phyloP scores from a whole-genome alignment of 805 yeast species.

The Spathaspora hagerdaliae region DNA sequence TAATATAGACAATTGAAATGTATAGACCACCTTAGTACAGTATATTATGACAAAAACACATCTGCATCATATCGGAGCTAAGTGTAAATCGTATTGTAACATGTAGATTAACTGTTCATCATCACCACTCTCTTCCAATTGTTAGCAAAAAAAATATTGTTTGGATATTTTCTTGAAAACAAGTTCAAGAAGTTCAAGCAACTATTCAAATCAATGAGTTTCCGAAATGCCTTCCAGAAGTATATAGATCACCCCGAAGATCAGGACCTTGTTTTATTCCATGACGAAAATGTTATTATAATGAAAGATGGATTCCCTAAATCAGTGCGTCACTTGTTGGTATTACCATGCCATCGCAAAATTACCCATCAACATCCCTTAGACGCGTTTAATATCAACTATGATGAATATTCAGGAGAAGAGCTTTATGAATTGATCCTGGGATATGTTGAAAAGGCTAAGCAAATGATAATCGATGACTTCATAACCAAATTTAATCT shows the following conservation, averaged over 20 bases:
- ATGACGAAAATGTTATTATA: constrained; percentile 52
- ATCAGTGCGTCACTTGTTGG: constrained; percentile 53
- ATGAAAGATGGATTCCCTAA: constrained; percentile 64
- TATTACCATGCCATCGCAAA: constrained; percentile 49
- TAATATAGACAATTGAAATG: no score
- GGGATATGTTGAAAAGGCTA: constrained; percentile 36
- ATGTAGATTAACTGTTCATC: no score
- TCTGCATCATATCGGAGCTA: no score
- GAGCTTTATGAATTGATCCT: constrained; percentile 23
- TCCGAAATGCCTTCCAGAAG: constrained; percentile 42
- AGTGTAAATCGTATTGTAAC: no score
- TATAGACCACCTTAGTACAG: no score
- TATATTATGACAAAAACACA: no score
- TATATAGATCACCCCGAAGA: constrained; percentile 48
- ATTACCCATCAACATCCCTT: constrained; percentile 50
- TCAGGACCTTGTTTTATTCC: constrained; percentile 36
- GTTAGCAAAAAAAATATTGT: no score
- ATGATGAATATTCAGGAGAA: constrained; percentile 6
- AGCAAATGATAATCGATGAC: constrained; percentile 24
- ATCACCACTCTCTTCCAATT: no score
- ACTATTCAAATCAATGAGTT: constrained; percentile 35
- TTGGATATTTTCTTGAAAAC: no score
- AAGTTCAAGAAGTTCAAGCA: no score
- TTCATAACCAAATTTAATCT: constrained; percentile 17
- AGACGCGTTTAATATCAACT: constrained; percentile 37